These are phyloP conservation scores for Parascedosporium putredinis DNA, from an alignment of 2,329 filamentous ascomycete species.

Conservation along the genomic window DNA sequence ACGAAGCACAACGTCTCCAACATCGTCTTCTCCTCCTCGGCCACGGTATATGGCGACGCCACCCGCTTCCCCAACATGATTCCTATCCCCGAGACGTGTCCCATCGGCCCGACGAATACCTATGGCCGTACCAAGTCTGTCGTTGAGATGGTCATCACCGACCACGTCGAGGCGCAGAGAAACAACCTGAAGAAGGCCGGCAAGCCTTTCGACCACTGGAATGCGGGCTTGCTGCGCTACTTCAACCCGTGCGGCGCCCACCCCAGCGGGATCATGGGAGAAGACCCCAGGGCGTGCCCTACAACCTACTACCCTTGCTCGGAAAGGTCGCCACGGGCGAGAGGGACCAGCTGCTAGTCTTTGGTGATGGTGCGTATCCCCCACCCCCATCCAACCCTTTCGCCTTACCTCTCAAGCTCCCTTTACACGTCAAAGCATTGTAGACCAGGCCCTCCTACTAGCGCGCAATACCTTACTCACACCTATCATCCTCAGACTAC, in stretches of 20 bases:
- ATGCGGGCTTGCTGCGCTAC: slow-evolving; percentile 85
- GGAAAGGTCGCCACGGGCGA: slow-evolving; percentile 95
- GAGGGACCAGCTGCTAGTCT: slow-evolving; percentile 86
- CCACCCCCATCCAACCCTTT: too few relatives aligned
- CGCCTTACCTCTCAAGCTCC: too few relatives aligned
- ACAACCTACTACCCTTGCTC: slow-evolving; percentile 87
- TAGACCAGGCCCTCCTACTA: too few relatives aligned
- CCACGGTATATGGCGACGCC: slow-evolving; percentile 96
- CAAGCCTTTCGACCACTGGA: slow-evolving; percentile 73
- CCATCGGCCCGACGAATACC: slow-evolving; percentile 91
- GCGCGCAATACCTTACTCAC: background rate
- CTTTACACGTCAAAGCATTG: too few relatives aligned
- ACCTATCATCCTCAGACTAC: slow-evolving; percentile 58
- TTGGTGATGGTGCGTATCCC: slow-evolving; percentile 67
- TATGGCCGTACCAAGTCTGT: slow-evolving; percentile 95
- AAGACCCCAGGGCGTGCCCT: slow-evolving; percentile 91
- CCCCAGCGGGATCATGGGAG: slow-evolving; percentile 93
- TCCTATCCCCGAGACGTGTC: slow-evolving; percentile 93
- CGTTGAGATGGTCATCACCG: slow-evolving; percentile 85
- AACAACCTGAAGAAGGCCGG: slow-evolving; percentile 71
- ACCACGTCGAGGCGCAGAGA: slow-evolving; percentile 79
- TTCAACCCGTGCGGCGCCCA: slow-evolving; percentile 97
- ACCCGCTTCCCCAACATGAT: slow-evolving; percentile 97
- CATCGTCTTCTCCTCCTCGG: slow-evolving; percentile 97
- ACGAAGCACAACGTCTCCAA: slow-evolving; percentile 82